Conservation (phyloP, 176 grass and related monocot species). For the Coix lacrymajobi region DNA sequence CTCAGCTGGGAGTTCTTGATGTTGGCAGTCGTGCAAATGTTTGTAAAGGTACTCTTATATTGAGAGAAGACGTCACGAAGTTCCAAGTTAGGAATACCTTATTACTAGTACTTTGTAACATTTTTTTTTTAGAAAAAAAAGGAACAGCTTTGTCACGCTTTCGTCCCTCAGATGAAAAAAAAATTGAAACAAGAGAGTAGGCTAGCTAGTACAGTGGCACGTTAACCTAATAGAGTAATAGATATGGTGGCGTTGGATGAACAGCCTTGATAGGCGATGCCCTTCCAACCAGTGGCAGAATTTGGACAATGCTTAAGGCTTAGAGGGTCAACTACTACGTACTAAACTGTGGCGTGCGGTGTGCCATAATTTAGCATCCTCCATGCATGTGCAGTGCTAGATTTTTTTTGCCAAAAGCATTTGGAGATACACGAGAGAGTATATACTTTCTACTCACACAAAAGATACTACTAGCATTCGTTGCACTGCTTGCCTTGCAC, state of each 20-base stretch:
- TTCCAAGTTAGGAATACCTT: background rate
- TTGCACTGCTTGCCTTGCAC: background rate
- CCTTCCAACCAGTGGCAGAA: background rate
- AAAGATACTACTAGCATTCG: background rate
- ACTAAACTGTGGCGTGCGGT: background rate
- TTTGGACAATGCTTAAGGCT: background rate
- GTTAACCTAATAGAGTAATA: background rate
- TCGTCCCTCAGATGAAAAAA: background rate
- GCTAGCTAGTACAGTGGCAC: too few species aligned
- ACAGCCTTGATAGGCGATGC: background rate
- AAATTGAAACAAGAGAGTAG: background rate
- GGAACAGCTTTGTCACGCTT: background rate
- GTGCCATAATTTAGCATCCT: background rate
- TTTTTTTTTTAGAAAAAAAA: background rate
- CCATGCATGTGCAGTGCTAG: background rate
- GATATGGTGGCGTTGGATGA: background rate
- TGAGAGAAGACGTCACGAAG: background rate
- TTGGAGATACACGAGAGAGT: background rate
- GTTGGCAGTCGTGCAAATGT: too few species aligned
- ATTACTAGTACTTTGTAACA: background rate
- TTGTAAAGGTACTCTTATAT: too few species aligned
- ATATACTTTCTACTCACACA: background rate
- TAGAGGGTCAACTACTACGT: background rate
- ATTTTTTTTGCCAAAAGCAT: background rate
- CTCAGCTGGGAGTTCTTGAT: too few species aligned